Percentiles rank a stretch among this genome's conserved stretches.
These are phyloP conservation scores for Solanum sparsipilum DNA, from an alignment of 257 asterid species.

Conservation along the genomic window DNA sequence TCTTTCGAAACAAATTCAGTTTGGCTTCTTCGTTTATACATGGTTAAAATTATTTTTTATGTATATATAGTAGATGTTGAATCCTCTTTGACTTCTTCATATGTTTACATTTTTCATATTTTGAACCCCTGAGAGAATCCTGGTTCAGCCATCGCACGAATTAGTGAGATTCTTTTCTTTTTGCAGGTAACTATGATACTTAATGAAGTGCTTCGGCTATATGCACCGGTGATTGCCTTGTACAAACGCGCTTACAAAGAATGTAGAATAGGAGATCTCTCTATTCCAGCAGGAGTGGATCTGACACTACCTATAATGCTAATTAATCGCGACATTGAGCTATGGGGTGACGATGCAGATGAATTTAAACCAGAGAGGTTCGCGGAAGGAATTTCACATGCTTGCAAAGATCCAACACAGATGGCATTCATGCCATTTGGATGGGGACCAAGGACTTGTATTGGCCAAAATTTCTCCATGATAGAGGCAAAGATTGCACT, in stretches of 20 bases:
- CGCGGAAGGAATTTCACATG: constrained; percentile 32
- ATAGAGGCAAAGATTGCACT: constrained; percentile 43
- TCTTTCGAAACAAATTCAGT: neutral
- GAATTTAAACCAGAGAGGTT: constrained; percentile 48
- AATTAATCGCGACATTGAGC: constrained; percentile 29
- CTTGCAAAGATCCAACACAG: constrained; percentile 22
- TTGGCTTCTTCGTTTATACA: neutral
- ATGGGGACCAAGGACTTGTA: constrained; percentile 44
- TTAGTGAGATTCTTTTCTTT: neutral
- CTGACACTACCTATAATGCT: constrained; percentile 30
- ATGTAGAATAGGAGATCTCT: constrained; percentile 24
- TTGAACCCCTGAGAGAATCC: neutral
- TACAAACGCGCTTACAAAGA: constrained; percentile 27
- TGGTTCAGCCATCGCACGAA: neutral
- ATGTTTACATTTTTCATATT: neutral
- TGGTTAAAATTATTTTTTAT: neutral
- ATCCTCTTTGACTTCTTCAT: neutral
- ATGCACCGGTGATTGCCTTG: constrained; percentile 37
- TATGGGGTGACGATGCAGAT: constrained; percentile 50
- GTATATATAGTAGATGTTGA: neutral
- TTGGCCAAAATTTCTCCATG: constrained; percentile 41
- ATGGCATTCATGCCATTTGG: constrained; percentile 49
- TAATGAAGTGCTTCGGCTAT: constrained; percentile 35
- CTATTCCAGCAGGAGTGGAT: constrained; percentile 30
- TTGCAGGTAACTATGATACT: constrained; percentile 42